phyloP scores from a whole-genome alignment of 768 basidiomycete species.

The Rhizopogon vulgaris region DNA sequence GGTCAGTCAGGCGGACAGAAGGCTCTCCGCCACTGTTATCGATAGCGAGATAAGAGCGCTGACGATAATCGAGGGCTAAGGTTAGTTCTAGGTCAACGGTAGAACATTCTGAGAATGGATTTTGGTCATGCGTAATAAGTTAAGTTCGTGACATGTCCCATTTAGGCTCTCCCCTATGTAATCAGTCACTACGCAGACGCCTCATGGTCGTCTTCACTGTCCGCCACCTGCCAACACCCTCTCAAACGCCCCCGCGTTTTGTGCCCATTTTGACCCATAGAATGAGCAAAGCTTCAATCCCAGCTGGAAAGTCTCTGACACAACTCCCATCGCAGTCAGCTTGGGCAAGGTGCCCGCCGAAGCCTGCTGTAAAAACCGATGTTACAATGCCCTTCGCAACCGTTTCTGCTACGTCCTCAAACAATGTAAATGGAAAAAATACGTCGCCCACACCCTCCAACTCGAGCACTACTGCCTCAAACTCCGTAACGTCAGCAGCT shows the following conservation, averaged over 20 bases:
- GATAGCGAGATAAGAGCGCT: not conserved
- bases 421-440: slow-evolving; percentile 60
- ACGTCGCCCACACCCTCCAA: slow-evolving; percentile 20
- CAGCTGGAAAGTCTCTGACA: slow-evolving; percentile 66
- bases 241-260: not conserved
- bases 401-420: slow-evolving; percentile 47
- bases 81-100: too few relatives aligned
- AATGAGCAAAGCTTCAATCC: slow-evolving; percentile 92
- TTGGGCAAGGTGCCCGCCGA: slow-evolving; percentile 87
- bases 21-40: not conserved
- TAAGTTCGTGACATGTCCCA: too few relatives aligned
- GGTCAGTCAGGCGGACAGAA: not conserved
- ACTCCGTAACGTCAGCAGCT: slow-evolving; percentile 22
- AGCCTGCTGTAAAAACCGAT: slow-evolving; percentile 58
- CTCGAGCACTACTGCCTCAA: slow-evolving; percentile 27
- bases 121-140: too few relatives aligned
- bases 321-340: slow-evolving; percentile 78
- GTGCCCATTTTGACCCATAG: slow-evolving; percentile 28
- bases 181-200: too few relatives aligned
- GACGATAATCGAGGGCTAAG: too few relatives aligned
- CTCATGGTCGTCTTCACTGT: slow-evolving; percentile 6
- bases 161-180: too few relatives aligned
- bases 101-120: too few relatives aligned
- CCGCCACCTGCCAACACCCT: too few relatives aligned
- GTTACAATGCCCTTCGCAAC: slow-evolving; percentile 80